Conservation (phyloP, 192 early-diverging fungal species). For the Linnemannia schmuckeri region DNA sequence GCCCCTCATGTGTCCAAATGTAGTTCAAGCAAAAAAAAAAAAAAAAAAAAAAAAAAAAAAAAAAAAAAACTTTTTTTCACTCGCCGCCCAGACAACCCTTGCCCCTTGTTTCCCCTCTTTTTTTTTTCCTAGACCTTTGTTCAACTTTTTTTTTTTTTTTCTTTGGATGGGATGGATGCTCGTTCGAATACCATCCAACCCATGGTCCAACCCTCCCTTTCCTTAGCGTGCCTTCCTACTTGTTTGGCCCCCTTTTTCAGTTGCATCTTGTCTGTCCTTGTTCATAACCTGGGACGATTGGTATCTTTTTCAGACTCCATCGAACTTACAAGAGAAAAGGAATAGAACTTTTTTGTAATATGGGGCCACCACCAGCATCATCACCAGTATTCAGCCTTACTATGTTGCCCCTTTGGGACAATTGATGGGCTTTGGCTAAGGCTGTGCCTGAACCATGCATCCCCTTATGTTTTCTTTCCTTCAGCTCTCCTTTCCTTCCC, state of each 20-base stretch:
- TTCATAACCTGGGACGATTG: no score
- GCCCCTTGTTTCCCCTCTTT: not conserved
- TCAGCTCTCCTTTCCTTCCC: not conserved
- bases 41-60: not conserved
- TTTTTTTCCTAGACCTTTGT: not conserved
- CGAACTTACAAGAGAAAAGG: no score
- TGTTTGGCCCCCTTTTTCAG: no score
- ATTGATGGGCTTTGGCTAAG: constrained; percentile 1
- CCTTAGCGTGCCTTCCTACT: not conserved
- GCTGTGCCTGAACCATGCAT: constrained; percentile 8
- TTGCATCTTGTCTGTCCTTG: no score
- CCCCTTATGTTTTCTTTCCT: not conserved
- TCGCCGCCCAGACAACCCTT: not conserved
- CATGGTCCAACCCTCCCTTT: constrained; percentile 8
- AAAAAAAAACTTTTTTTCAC: not conserved
- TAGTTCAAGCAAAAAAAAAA: not conserved
- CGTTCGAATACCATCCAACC: not conserved
- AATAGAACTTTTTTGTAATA: not conserved
- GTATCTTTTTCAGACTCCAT: no score
- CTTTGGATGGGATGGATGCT: not conserved
- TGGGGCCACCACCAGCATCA: not conserved
- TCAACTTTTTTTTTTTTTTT: not conserved
- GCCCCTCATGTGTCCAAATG: not conserved
- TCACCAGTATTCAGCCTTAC: not conserved
- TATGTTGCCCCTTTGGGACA: not conserved